Evolutionary conservation across 2,329 filamentous ascomycete species (phyloP).

Genomic region (Ustulina deusta): DNA sequence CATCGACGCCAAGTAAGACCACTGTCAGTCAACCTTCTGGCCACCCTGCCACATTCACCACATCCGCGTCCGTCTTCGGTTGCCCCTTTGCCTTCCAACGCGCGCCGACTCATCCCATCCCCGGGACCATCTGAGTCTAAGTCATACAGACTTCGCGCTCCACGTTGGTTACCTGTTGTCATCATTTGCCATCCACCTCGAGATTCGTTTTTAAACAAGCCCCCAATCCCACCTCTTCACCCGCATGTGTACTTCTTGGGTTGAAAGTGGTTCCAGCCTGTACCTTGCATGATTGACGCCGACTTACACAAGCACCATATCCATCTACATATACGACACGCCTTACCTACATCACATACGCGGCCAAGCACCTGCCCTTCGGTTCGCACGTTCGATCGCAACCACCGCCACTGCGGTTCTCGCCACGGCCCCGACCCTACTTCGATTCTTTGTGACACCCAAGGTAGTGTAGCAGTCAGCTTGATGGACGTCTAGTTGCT

Average conservation of each 20-base stretch:
- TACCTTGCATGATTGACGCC: conserved; percentile 52
- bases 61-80: conserved; percentile 43
- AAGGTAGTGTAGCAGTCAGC: conserved; percentile 48
- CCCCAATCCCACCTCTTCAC: conserved; percentile 39
- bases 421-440: neutral
- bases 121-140: conserved; percentile 34
- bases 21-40: conserved; percentile 43
- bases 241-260: conserved; percentile 41
- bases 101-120: conserved; percentile 44
- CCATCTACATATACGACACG: conserved; percentile 11
- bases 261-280: conserved; percentile 48
- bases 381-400: conserved; percentile 28
- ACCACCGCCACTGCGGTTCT: neutral
- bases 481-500: conserved; percentile 51
- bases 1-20: conserved; percentile 42
- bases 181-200: conserved; percentile 40
- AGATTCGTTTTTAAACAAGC: conserved; percentile 45
- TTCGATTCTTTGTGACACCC: conserved; percentile 38
- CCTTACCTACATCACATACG: conserved; percentile 12
- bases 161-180: conserved; percentile 40
- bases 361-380: conserved; percentile 12
- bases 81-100: conserved; percentile 41
- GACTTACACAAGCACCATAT: conserved; percentile 24
- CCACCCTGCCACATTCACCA: conserved; percentile 43
- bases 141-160: conserved; percentile 30